A percentile compares a stretch with the other conserved stretches of the same genome.
Evolutionary conservation across 768 basidiomycete species (phyloP).

Genomic region (Pholiota conissans): DNA sequence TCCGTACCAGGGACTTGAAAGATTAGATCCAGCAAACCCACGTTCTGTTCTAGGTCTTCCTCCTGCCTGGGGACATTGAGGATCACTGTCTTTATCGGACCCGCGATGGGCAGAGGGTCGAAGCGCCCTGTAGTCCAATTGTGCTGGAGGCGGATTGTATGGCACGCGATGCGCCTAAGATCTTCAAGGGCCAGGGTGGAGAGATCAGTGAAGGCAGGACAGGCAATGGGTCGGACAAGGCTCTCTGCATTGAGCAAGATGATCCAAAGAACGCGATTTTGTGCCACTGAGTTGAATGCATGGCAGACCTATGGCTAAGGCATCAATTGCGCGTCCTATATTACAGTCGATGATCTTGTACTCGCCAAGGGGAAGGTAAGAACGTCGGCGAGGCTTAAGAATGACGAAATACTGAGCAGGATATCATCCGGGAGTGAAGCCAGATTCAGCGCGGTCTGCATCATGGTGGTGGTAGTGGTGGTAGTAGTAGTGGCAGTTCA

Average conservation of each 20-base stretch:
- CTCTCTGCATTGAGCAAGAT: conserved; percentile 22
- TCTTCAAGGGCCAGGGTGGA: conserved; percentile 12
- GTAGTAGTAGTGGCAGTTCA: not conserved
- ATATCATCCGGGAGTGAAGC: conserved; percentile 23
- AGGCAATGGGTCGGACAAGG: conserved; percentile 26
- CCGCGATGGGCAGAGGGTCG: conserved; percentile 7
- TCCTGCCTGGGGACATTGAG: not conserved
- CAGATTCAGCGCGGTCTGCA: not conserved
- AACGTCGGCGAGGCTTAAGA: conserved; percentile 20
- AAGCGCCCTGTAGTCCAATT: conserved; percentile 28
- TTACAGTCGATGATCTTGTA: not conserved
- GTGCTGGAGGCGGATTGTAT: conserved; percentile 26
- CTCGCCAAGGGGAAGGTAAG: conserved; percentile 17
- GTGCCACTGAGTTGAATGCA: conserved; percentile 17
- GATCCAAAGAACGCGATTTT: conserved; percentile 31
- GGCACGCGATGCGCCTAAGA: conserved; percentile 26
- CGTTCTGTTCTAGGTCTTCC: not conserved
- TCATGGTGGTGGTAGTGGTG: not conserved
- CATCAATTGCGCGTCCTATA: not conserved
- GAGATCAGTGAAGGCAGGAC: conserved; percentile 26
- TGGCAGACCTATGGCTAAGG: conserved; percentile 20
- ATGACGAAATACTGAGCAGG: conserved; percentile 20
- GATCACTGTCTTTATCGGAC: conserved; percentile 17
- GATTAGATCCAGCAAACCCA: conserved; percentile 19
- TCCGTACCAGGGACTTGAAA: conserved; percentile 29